Base-by-base conservation (phyloP, 306 rosid species). In the Vigna hirtella region DNA sequence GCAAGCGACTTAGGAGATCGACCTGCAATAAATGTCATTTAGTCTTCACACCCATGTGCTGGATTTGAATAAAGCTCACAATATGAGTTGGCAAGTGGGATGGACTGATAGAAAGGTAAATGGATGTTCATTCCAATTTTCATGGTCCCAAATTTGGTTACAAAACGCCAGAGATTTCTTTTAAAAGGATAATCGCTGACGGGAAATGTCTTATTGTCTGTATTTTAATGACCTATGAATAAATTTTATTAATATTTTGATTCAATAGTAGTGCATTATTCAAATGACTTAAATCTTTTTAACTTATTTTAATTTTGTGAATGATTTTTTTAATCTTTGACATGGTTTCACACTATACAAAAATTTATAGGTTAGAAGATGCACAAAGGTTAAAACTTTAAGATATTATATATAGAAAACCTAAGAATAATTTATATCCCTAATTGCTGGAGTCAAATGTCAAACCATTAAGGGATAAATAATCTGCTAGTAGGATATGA, bases 1-100 rank as follows among this genome's bases (percentile, higher is more conserved):
- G 89, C 76, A 91, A 78, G 32, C 93, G 89, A 82, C 99, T 96
- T 28, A 93, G 87, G 9, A 96, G 87, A 86, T 96, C 99, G 73
- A 96, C 99, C 99, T 96, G 85, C 83, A 70, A 50, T 77, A 58
- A 70, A 69, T 53, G 67, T 28, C 77, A 81, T 56, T 36, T 70
- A 59, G 64, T 73, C 62, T 77, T 79, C 51, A 66, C 62, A 15
- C 66, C 84, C 90, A 88, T 82, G 90, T 87, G 94, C 80, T 47
- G 58, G 56, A 24, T 40, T 75, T 70, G 50, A 83, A 79, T 76
- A 62, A 20, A 72, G 71, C 62, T 72, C 59, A 74, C 64, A 40
- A 71, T 73, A 20, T 58, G 58, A 72, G 81, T 77, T 78, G 78
- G 70, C 78, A 79, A 40, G 77, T 68, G 72, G 74, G 26, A 73